A percentile compares a stretch with the other conserved stretches of the same genome.
phyloP scores from a whole-genome alignment of 805 yeast genomes.

The Ogataea saltuana region DNA sequence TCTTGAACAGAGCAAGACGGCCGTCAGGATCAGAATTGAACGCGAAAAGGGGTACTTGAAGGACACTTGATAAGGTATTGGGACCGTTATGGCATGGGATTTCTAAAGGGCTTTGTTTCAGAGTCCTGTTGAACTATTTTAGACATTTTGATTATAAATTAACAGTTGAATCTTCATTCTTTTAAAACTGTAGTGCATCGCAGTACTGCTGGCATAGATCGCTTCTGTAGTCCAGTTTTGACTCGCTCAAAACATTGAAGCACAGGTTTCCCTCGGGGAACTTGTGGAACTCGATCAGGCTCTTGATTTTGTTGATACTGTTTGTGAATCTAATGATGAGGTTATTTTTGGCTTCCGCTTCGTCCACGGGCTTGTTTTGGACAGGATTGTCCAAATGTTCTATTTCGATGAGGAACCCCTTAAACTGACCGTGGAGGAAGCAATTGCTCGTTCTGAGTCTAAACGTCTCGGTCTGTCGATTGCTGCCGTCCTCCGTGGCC shows the following conservation, averaged over 20 bases:
- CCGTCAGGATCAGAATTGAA: slow-evolving; percentile 38
- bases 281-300: slow-evolving; percentile 33
- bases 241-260: slow-evolving; percentile 39
- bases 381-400: slow-evolving; percentile 39
- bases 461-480: slow-evolving; percentile 42
- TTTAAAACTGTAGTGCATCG: slow-evolving; percentile 39
- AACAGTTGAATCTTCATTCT: background rate
- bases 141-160: slow-evolving; percentile 1
- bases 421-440: slow-evolving; percentile 70
- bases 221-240: slow-evolving; percentile 38
- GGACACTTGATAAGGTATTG: slow-evolving; percentile 2
- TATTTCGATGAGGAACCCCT: slow-evolving; percentile 66
- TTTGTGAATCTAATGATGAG: slow-evolving; percentile 35
- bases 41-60: slow-evolving; percentile 28
- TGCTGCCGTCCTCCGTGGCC: background rate
- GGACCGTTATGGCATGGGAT: background rate
- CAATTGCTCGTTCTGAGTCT: slow-evolving; percentile 67
- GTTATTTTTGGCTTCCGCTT: slow-evolving; percentile 24
- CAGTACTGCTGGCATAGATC: slow-evolving; percentile 43
- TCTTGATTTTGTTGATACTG: slow-evolving; percentile 37
- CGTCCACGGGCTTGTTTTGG: slow-evolving; percentile 16
- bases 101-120: background rate
- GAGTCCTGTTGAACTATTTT: background rate
- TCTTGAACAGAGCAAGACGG: slow-evolving; percentile 36
- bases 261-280: slow-evolving; percentile 40